A percentile compares a stretch with the other conserved stretches of the same genome.
These are phyloP conservation scores for Ilyonectria sp. DNA, from an alignment of 2,329 filamentous ascomycete genomes.

Conservation along the genomic window DNA sequence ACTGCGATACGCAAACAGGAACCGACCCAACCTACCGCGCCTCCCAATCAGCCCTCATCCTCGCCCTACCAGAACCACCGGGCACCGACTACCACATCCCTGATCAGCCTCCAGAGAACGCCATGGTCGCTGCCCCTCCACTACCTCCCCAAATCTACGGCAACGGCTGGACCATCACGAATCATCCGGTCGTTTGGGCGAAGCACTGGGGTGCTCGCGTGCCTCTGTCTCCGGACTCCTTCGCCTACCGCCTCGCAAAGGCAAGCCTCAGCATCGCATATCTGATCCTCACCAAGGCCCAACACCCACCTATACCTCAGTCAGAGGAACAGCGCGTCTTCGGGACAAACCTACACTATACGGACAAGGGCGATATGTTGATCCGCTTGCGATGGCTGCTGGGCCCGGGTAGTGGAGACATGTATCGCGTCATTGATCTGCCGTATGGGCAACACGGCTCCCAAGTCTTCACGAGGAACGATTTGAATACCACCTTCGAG, in stretches of 20 bases:
- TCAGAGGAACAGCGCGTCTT: slow-evolving; percentile 39
- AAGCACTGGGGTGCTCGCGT: slow-evolving; percentile 18
- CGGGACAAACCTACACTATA: slow-evolving; percentile 35
- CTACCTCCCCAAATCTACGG: slow-evolving; percentile 43
- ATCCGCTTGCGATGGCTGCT: slow-evolving; percentile 44
- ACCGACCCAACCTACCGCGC: slow-evolving; percentile 12
- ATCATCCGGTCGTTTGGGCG: slow-evolving; percentile 22
- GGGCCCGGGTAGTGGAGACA: slow-evolving; percentile 41
- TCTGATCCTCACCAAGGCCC: slow-evolving; percentile 34
- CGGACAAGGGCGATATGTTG: slow-evolving; percentile 42
- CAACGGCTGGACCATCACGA: slow-evolving; percentile 43
- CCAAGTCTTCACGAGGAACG: slow-evolving; percentile 39
- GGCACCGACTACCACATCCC: slow-evolving; percentile 17
- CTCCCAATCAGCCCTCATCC: slow-evolving; percentile 13
- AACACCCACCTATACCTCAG: slow-evolving; percentile 26
- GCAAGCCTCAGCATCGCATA: slow-evolving; percentile 39
- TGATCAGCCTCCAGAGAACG: slow-evolving; percentile 17
- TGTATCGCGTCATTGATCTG: slow-evolving; percentile 45
- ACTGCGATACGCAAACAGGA: slow-evolving; percentile 14
- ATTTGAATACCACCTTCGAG: slow-evolving; percentile 39
- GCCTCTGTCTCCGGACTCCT: slow-evolving; percentile 37
- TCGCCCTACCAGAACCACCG: slow-evolving; percentile 20
- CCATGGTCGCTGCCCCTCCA: slow-evolving; percentile 11
- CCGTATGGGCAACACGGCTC: slow-evolving; percentile 46
- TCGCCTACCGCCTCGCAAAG: slow-evolving; percentile 43